Conservation (phyloP, 2,329 filamentous ascomycete species). For the Colletotrichum trifolii region DNA sequence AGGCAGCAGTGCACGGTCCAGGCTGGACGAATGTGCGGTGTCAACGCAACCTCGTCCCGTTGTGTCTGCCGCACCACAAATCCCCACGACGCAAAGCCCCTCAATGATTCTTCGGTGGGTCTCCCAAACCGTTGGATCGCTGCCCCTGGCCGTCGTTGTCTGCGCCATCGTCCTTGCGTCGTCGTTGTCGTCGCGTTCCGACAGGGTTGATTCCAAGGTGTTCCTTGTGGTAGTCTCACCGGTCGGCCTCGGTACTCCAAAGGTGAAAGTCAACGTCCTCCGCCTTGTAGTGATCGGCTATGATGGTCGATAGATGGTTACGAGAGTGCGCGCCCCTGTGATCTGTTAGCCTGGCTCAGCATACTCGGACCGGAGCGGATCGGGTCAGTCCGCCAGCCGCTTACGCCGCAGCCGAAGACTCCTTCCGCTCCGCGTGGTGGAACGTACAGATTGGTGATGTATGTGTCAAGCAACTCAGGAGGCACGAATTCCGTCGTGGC, state of each 20-base stretch:
- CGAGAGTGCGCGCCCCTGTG: slow-evolving; percentile 73
- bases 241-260: slow-evolving; percentile 49
- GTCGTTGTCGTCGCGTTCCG: slow-evolving; percentile 26
- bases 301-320: slow-evolving; percentile 78
- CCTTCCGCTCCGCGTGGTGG: too few relatives aligned
- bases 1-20: slow-evolving; percentile 29
- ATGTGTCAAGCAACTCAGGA: slow-evolving; percentile 79
- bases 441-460: slow-evolving; percentile 81
- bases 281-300: slow-evolving; percentile 79
- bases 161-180: slow-evolving; percentile 19
- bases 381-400: too few relatives aligned
- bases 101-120: slow-evolving; percentile 14
- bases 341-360: too few relatives aligned
- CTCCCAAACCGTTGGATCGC: slow-evolving; percentile 30
- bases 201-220: slow-evolving; percentile 29
- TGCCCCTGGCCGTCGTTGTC: slow-evolving; percentile 4
- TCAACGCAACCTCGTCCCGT: slow-evolving; percentile 4
- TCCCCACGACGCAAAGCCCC: slow-evolving; percentile 11
- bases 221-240: slow-evolving; percentile 37
- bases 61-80: slow-evolving; percentile 6
- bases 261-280: slow-evolving; percentile 75
- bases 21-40: slow-evolving; percentile 12
- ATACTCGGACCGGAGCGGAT: too few relatives aligned
- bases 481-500: slow-evolving; percentile 86
- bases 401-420: too few relatives aligned